Base-by-base conservation (phyloP, 108 stramenopile genomes). In the Cylindrotheca closterium region DNA sequence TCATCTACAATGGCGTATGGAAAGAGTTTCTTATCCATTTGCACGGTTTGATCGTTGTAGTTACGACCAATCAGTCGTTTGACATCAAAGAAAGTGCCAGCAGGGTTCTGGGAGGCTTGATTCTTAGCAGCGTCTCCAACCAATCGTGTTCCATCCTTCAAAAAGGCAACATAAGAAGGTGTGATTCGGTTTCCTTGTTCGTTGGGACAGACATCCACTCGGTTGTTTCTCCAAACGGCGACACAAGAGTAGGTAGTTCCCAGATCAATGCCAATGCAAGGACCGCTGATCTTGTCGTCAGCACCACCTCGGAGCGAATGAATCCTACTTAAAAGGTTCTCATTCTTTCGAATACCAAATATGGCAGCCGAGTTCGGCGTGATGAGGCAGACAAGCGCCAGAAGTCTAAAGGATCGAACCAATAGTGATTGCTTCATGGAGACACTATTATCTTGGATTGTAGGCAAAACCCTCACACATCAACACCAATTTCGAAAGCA, bases 161-260 rank as follows among this genome's bases (percentile, higher is more conserved):
- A 95, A 72, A 94, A 94, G 58, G 97, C 97, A 25, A 99, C 97
- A 67, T 99, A 98, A 54, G 96, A 97, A 17, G 99, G 99, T 5
- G 97, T 99, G 79, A 97, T 99, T 27, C 99, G 94, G 79, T 98
- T 96, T 17, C 99, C 99, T 70, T 98, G 98, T 71, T 99, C 97
- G 81, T 98, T 97, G 54, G 97, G 88, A 68, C 97, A 97, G 74
- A 99, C 95, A 72, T 99, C 98, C 18, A 99, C 99, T 34, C 96
- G 93, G 68, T 97, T 92, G 60, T 98, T 98, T 78, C 97, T 94
- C 97, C 97, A 99, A 24, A 98, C 97, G 28, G 95, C 98, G 15
- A 99, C 98, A 73, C 98, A 99, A 10, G 96, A 97, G 87, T 99
- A 98, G 29, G 92, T 94, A n/a, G 95, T 96, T 33, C 95, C 95